A percentile compares a stretch with the other conserved stretches of the same genome.
Conservation (phyloP, 768 basidiomycete species). For the Harrya chromipes region DNA sequence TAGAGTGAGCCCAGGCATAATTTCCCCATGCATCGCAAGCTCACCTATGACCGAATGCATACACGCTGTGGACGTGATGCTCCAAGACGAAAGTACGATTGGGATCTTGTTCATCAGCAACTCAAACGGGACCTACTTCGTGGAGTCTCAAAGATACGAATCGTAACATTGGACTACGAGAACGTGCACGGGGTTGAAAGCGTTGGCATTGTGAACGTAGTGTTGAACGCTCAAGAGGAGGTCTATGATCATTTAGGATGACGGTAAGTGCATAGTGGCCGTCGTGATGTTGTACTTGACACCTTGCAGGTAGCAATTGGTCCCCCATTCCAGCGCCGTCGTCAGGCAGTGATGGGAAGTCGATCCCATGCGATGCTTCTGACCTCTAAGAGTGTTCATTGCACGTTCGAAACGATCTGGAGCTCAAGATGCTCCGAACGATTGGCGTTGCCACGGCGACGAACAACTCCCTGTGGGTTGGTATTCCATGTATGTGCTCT, state of each 20-base stretch:
- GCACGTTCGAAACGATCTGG: conserved; percentile 78
- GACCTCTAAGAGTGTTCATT: conserved; percentile 65
- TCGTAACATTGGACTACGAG: conserved; percentile 92
- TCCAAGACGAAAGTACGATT: conserved; percentile 58
- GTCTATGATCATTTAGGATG: conserved; percentile 86
- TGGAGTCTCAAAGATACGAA: conserved; percentile 89
- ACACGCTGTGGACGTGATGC: conserved; percentile 95
- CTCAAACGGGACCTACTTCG: conserved; percentile 94
- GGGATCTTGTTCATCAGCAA: conserved; percentile 96
- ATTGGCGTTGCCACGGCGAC: conserved; percentile 75
- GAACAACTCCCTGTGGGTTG: conserved; percentile 62
- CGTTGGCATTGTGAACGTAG: conserved; percentile 86
- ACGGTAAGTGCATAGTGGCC: conserved; percentile 42
- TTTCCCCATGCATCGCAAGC: conserved; percentile 90
- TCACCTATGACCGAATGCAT: conserved; percentile 82
- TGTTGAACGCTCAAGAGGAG: conserved; percentile 82
- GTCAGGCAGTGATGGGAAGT: conserved; percentile 56
- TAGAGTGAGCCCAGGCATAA: conserved; percentile 81
- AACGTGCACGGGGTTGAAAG: conserved; percentile 83
- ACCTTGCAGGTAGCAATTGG: conserved; percentile 67
- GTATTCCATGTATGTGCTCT: conserved; percentile 49
- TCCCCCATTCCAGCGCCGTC: conserved; percentile 56
- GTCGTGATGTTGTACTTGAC: background rate
- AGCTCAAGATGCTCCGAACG: conserved; percentile 75
- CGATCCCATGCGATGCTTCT: conserved; percentile 58